These are phyloP conservation scores for Fusarium marasasianum DNA, from an alignment of 2,329 filamentous ascomycete species.

Conservation along the genomic window DNA sequence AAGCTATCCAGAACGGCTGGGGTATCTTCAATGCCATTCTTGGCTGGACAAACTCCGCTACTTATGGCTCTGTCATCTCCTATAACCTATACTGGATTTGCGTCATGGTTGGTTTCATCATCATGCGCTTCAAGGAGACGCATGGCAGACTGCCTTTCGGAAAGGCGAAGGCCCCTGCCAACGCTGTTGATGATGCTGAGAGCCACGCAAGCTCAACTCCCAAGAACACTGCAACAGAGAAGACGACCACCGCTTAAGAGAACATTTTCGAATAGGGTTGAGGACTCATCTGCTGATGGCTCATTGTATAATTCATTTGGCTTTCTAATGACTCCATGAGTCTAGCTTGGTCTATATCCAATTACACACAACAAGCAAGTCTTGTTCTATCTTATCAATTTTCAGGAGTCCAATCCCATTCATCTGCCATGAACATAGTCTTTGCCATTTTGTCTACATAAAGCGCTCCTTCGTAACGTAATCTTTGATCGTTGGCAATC, in stretches of 20 bases:
- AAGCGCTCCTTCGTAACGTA: slow-evolving; percentile 60
- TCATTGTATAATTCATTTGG: slow-evolving; percentile 2
- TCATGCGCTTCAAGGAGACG: slow-evolving; percentile 73
- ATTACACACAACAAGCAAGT: slow-evolving; percentile 20
- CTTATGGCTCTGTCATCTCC: slow-evolving; percentile 84
- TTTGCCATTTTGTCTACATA: slow-evolving; percentile 62
- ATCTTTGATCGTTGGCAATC: slow-evolving; percentile 59
- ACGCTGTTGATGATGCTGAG: slow-evolving; percentile 37
- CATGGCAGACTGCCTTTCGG: slow-evolving; percentile 60
- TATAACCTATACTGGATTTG: slow-evolving; percentile 90
- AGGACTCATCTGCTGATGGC: background rate
- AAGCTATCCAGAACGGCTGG: slow-evolving; percentile 81
- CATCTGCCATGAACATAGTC: slow-evolving; percentile 63
- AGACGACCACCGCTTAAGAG: slow-evolving; percentile 35
- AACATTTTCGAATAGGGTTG: background rate
- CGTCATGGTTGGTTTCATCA: slow-evolving; percentile 74
- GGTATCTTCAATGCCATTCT: slow-evolving; percentile 87
- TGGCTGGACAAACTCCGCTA: slow-evolving; percentile 89
- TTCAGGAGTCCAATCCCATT: slow-evolving; percentile 70
- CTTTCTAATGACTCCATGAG: slow-evolving; percentile 24
- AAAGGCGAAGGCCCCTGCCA: slow-evolving; percentile 45
- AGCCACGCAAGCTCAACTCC: slow-evolving; percentile 39
- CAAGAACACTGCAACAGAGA: slow-evolving; percentile 42
- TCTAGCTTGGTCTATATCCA: slow-evolving; percentile 35
- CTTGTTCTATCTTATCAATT: slow-evolving; percentile 35